A percentile compares a stretch with the other conserved stretches of the same genome.
Conservation (phyloP, 805 yeast genomes). For the Pichia cabralensis region DNA sequence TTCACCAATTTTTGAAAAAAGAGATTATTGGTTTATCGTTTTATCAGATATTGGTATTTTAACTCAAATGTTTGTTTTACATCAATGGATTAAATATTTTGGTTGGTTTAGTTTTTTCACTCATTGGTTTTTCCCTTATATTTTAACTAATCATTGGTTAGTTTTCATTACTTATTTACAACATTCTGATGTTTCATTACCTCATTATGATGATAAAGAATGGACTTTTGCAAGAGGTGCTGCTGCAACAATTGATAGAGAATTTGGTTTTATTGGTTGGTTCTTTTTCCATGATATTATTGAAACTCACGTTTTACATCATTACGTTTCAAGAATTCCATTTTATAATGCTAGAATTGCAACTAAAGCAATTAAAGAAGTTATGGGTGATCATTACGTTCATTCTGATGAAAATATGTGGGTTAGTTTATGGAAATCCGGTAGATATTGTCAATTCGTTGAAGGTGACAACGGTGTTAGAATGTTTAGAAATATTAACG, state of each 20-base stretch:
- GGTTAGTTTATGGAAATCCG: conserved; percentile 50
- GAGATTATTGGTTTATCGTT: conserved; percentile 62
- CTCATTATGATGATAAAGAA: conserved; percentile 65
- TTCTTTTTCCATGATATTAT: conserved; percentile 80
- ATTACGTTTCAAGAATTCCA: conserved; percentile 74
- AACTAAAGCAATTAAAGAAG: conserved; percentile 67
- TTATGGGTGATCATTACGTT: conserved; percentile 75
- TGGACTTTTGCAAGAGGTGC: conserved; percentile 91
- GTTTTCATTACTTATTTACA: conserved; percentile 80
- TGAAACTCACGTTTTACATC: conserved; percentile 86
- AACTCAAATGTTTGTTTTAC: conserved; percentile 40
- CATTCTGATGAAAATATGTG: conserved; percentile 65
- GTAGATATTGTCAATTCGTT: conserved; percentile 61
- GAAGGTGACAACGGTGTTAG: conserved; percentile 61
- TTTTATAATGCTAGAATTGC: conserved; percentile 82
- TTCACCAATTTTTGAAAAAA: conserved; percentile 65
- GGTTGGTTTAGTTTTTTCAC: conserved; percentile 56
- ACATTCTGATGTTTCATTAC: conserved; percentile 71
- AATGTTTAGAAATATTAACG: conserved; percentile 70
- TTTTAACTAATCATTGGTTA: conserved; percentile 83
- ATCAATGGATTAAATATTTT: conserved; percentile 49
- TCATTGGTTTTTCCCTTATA: conserved; percentile 68
- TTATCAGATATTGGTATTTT: conserved; percentile 66
- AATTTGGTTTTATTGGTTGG: conserved; percentile 71
- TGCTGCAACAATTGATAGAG: conserved; percentile 79